Evolutionary conservation across 78 protist genomes (phyloP).

Genomic region (Capsaspora owczarzaki): DNA sequence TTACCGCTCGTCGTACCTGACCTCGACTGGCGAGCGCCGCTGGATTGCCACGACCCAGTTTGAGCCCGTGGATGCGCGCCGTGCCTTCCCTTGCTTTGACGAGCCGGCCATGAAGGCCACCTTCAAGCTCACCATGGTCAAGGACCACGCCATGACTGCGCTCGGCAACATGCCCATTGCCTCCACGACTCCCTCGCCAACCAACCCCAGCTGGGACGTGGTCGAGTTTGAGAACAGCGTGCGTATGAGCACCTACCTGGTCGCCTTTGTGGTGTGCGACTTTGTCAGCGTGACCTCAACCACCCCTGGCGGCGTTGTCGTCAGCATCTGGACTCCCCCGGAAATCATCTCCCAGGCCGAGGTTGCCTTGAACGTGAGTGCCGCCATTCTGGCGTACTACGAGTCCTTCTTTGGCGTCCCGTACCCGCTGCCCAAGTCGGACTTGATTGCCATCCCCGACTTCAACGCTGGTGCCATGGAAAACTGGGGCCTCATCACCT

Average conservation of each 20-base stretch:
- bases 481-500: slow-evolving; percentile 76
- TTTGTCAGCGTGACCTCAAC: slow-evolving; percentile 39
- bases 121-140: neutral
- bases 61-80: slow-evolving; percentile 78
- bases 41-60: slow-evolving; percentile 79
- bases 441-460: slow-evolving; percentile 67
- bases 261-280: slow-evolving; percentile 78
- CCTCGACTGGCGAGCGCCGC: neutral
- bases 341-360: neutral
- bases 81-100: slow-evolving; percentile 80
- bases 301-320: neutral
- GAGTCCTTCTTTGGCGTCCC: slow-evolving; percentile 31
- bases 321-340: slow-evolving; percentile 5
- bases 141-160: neutral
- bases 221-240: slow-evolving; percentile 38
- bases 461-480: slow-evolving; percentile 81
- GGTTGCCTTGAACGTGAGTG: neutral
- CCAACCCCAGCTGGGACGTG: neutral
- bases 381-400: neutral
- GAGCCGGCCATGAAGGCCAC: slow-evolving; percentile 50
- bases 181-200: neutral
- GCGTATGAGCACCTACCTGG: slow-evolving; percentile 71
- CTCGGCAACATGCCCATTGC: neutral
- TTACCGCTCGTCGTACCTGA: neutral
- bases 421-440: slow-evolving; percentile 75